Evolutionary conservation across 2,329 filamentous ascomycete species (phyloP).

Genomic region (Aspergillus alliaceus): DNA sequence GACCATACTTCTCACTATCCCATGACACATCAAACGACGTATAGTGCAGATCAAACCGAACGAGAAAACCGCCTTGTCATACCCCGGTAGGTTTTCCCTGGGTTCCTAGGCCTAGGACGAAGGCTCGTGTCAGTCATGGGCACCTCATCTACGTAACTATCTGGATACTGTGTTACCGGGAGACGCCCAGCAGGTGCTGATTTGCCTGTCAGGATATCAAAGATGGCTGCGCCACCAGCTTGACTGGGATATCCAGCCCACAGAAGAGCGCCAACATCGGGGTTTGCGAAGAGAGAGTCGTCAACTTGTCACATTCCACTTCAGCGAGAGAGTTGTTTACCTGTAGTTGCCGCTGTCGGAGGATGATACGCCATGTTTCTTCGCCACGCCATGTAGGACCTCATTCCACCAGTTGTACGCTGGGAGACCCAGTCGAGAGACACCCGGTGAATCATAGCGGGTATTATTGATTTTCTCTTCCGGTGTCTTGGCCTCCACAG

Average conservation of each 20-base stretch:
- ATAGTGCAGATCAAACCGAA: conserved; percentile 44
- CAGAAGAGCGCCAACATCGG: conserved; percentile 33
- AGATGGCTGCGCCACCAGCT: conserved; percentile 36
- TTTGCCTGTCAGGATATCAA: conserved; percentile 38
- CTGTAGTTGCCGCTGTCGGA: conserved; percentile 48
- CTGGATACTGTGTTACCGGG: conserved; percentile 35
- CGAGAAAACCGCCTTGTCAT: conserved; percentile 32
- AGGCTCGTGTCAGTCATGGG: conserved; percentile 37
- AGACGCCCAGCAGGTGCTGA: conserved; percentile 38
- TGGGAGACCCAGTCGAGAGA: conserved; percentile 55
- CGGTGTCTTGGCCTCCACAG: conserved; percentile 46
- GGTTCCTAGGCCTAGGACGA: conserved; percentile 26
- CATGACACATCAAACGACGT: conserved; percentile 32
- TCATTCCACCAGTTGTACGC: conserved; percentile 63
- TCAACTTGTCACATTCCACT: conserved; percentile 48
- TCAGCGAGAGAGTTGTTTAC: conserved; percentile 31
- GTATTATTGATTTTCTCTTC: conserved; percentile 57
- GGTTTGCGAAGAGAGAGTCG: conserved; percentile 33
- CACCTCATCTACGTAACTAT: conserved; percentile 42
- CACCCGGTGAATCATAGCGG: conserved; percentile 47
- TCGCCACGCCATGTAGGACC: conserved; percentile 61
- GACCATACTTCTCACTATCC: background rate
- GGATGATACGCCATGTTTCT: conserved; percentile 50
- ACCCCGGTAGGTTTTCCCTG: conserved; percentile 43
- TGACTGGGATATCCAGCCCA: conserved; percentile 44